Conservation (phyloP, 495 filamentous ascomycete species). For the Neurospora sp. region DNA sequence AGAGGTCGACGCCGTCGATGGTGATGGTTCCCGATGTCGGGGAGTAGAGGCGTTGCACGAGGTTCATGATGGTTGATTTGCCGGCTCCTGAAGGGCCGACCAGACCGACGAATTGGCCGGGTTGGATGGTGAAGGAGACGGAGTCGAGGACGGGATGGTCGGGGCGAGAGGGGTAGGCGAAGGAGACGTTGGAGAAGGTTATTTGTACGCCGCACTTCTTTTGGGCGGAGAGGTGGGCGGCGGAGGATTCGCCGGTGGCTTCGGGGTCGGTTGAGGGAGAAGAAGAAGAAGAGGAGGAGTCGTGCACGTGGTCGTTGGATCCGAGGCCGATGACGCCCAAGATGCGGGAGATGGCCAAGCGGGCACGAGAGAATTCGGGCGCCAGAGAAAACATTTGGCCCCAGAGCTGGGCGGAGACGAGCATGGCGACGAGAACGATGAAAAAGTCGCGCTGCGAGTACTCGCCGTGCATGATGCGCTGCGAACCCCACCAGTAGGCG, state of each 20-base stretch:
- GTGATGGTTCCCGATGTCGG: conserved; percentile 42
- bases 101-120: conserved; percentile 55
- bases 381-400: conserved; percentile 21
- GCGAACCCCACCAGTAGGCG: conserved; percentile 66
- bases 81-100: conserved; percentile 64
- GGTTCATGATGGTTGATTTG: conserved; percentile 57
- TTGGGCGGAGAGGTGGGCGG: conserved; percentile 31
- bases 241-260: conserved; percentile 55
- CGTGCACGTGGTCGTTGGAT: background rate
- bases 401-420: conserved; percentile 21
- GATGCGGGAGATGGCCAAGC: conserved; percentile 10
- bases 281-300: conserved; percentile 4
- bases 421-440: conserved; percentile 50
- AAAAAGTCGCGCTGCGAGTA: conserved; percentile 68
- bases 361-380: conserved; percentile 21
- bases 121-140: conserved; percentile 45
- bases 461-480: conserved; percentile 54
- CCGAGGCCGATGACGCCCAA: conserved; percentile 6
- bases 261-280: background rate
- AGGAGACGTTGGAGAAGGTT: conserved; percentile 44
- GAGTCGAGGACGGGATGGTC: conserved; percentile 37
- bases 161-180: conserved; percentile 49
- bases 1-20: conserved; percentile 39
- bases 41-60: conserved; percentile 56
- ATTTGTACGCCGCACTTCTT: conserved; percentile 39